Conservation (phyloP, 73 alveolate species). For the Paramecium sexaurelia region DNA sequence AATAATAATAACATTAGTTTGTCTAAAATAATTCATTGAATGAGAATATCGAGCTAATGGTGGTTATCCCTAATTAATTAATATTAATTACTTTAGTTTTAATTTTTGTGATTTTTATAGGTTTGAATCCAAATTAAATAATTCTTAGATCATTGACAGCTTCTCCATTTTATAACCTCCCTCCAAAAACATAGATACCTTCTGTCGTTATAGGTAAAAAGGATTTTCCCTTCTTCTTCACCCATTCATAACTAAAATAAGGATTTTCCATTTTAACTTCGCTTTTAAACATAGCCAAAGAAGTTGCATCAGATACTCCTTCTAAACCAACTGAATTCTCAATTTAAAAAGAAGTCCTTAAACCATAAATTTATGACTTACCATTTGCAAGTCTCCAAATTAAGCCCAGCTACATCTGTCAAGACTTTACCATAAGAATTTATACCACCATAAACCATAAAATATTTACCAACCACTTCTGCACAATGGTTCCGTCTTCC, state of each 20-base stretch:
- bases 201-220: constrained; percentile 54
- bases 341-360: background rate
- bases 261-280: constrained; percentile 66
- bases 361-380: background rate
- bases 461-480: constrained; percentile 35
- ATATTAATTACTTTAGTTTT: constrained; percentile 54
- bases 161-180: constrained; percentile 80
- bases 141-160: constrained; percentile 81
- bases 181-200: constrained; percentile 96
- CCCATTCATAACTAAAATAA: constrained; percentile 57
- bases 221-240: constrained; percentile 40
- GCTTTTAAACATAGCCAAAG: constrained; percentile 51
- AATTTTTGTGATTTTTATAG: constrained; percentile 76
- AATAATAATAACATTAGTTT: constrained; percentile 76
- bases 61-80: constrained; percentile 72
- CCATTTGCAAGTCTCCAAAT: constrained; percentile 68
- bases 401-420: constrained; percentile 31
- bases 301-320: constrained; percentile 58
- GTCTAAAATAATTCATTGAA: constrained; percentile 80
- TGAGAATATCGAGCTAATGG: constrained; percentile 92
- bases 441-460: constrained; percentile 61
- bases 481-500: constrained; percentile 66
- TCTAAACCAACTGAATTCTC: background rate
- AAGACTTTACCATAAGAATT: constrained; percentile 53
- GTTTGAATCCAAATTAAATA: constrained; percentile 79